A percentile compares a stretch with the other conserved stretches of the same genome.
phyloP scores from a whole-genome alignment of 305 asterid genomes.

The Stenogyne calaminthoides region DNA sequence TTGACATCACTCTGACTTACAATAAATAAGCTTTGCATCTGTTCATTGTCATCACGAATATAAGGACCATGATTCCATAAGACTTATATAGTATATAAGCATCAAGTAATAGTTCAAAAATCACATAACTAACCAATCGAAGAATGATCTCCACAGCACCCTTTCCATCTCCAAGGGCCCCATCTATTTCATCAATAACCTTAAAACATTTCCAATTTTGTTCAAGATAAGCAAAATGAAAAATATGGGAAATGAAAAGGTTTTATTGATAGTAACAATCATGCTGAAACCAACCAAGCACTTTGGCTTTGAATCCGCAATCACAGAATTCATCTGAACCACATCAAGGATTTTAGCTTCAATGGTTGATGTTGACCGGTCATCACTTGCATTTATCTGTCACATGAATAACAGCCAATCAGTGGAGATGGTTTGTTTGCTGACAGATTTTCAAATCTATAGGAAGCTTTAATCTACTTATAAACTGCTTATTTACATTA shows the following conservation, averaged over 20 bases:
- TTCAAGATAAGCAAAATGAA: constrained; percentile 33
- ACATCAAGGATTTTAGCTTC: constrained; percentile 92
- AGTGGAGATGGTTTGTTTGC: constrained; percentile 21
- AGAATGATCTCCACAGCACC: constrained; percentile 95
- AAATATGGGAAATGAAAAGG: neutral
- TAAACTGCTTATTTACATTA: constrained; percentile 21
- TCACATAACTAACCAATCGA: constrained; percentile 59
- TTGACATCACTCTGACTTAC: neutral
- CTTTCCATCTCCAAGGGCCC: constrained; percentile 97
- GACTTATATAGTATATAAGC: constrained; percentile 12
- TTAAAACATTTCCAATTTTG: constrained; percentile 32
- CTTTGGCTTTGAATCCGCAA: constrained; percentile 91
- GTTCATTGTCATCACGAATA: constrained; percentile 1
- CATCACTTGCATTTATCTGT: constrained; percentile 99
- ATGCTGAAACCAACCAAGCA: constrained; percentile 78
- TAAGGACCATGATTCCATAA: constrained; percentile 8
- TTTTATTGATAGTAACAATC: constrained; percentile 24
- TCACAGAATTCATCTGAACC: constrained; percentile 91
- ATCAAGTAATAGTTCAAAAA: constrained; percentile 18
- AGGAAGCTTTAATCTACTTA: constrained; percentile 20
- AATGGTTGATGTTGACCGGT: constrained; percentile 79
- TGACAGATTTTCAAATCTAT: neutral
- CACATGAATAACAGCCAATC: constrained; percentile 34
- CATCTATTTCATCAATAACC: constrained; percentile 98
- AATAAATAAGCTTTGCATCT: constrained; percentile 11